Evolutionary conservation across 148 eudicot species (phyloP).

Genomic region (Dysphania ambrosioides): DNA sequence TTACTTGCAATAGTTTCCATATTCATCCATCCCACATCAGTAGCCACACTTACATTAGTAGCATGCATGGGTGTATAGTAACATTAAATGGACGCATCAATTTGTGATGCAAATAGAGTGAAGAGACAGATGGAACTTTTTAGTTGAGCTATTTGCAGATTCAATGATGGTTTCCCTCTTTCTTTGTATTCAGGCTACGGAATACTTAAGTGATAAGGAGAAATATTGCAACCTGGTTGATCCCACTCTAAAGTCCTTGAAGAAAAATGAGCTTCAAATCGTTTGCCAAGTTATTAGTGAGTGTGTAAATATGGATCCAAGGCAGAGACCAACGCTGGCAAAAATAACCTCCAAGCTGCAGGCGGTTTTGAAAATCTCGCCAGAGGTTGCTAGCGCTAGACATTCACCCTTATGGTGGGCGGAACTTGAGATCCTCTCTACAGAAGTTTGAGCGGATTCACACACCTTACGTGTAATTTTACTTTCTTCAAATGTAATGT

Average conservation of each 20-base stretch:
- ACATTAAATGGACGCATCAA: background rate
- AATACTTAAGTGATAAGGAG: conserved; percentile 30
- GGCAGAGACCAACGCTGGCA: conserved; percentile 33
- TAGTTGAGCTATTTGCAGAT: background rate
- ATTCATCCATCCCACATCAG: no score
- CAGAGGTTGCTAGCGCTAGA: conserved; percentile 38
- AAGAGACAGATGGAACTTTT: background rate
- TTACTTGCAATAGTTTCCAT: no score
- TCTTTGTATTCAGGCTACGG: conserved; percentile 23
- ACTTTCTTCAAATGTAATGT: background rate
- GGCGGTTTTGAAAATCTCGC: conserved; percentile 32
- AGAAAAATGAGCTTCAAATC: conserved; percentile 28
- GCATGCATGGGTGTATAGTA: no score
- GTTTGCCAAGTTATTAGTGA: conserved; percentile 34
- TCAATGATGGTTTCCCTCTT: background rate
- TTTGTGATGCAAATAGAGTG: background rate
- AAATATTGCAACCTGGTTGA: conserved; percentile 32
- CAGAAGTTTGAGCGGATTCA: conserved; percentile 22
- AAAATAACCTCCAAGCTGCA: conserved; percentile 31
- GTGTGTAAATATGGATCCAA: conserved; percentile 35
- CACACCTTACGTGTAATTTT: background rate
- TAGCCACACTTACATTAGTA: no score
- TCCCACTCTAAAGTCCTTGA: conserved; percentile 38
- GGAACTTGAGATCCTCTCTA: conserved; percentile 67
- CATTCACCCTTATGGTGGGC: conserved; percentile 85